These are phyloP conservation scores for Mimosa pudica DNA, from an alignment of 306 rosid genomes.

Conservation along the genomic window DNA sequence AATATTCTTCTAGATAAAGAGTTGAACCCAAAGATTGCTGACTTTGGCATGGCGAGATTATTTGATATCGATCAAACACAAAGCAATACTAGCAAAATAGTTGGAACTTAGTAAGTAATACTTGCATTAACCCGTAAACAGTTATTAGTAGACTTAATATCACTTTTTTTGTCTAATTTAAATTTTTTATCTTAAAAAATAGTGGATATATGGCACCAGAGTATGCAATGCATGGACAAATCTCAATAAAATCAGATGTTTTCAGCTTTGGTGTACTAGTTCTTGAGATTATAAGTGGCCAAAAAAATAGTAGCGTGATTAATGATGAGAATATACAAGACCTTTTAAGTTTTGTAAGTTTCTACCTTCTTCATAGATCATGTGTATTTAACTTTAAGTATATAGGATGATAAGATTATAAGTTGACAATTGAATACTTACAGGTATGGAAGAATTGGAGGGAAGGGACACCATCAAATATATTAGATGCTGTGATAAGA, in stretches of 20 bases:
- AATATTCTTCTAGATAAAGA: slow-evolving; percentile 48
- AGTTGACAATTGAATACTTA: neutral
- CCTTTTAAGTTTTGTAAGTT: slow-evolving; percentile 48
- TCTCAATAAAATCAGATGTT: slow-evolving; percentile 51
- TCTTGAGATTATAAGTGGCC: slow-evolving; percentile 54
- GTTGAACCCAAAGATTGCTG: slow-evolving; percentile 46
- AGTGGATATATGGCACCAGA: slow-evolving; percentile 78
- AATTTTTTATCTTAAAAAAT: neutral
- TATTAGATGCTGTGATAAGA: neutral
- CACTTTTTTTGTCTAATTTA: neutral
- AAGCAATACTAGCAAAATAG: slow-evolving; percentile 39
- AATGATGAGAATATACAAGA: slow-evolving; percentile 11
- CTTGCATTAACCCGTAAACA: neutral
- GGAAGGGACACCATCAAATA: neutral
- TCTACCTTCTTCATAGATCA: neutral
- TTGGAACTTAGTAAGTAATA: slow-evolving; percentile 51
- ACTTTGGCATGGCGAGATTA: slow-evolving; percentile 56
- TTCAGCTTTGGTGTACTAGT: slow-evolving; percentile 57
- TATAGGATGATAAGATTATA: neutral
- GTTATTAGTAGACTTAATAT: neutral
- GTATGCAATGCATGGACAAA: slow-evolving; percentile 46
- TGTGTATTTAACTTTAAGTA: no score
- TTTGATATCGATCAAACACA: slow-evolving; percentile 40
- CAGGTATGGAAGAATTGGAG: slow-evolving; percentile 1
- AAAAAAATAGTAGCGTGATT: slow-evolving; percentile 11